Base-by-base conservation (phyloP, 805 yeast species). In the Metschnikowia drakensbergensis region DNA sequence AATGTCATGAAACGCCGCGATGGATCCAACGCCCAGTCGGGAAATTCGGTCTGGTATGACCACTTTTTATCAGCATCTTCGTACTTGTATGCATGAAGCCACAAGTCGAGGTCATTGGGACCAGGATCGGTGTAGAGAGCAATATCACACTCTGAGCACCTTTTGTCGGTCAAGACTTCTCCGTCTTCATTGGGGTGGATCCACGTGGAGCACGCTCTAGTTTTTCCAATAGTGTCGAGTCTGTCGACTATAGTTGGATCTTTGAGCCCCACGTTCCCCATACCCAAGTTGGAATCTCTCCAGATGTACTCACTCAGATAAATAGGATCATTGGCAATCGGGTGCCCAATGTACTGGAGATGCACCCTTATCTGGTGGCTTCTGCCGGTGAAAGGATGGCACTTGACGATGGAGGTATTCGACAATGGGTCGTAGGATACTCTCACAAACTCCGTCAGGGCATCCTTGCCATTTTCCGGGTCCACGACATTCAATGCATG, bases 291-390 rank as follows among this genome's bases (percentile, higher is more conserved):
- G 0, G 75, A 17, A 17, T 32, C 67, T 0, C 98, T 98, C 97
- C 97, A 94, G 0, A 88, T 83, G 13, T 67, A 64, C 11, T 76
- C 79, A 58, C 87, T 88, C 2, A 96, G 85, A 60, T 90, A 92
- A 1, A 91, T 75, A 0, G 97, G 97, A 64, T 92, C 99, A 62
- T 92, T 91, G 3, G 87, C 89, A 40, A 92, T 92, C 0, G 98
- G 97, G 60, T 73, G 78, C 0, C 97, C 97, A n/a, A 94, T 58
- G 55, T 75, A 85, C 66, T 91, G 97, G 48, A 94, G 68, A 69
- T 94, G 99, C 0, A 94, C 96, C 51, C 99, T 73, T 44, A 94
- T 90, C 63, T 92, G 99, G 65, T 92, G 99, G 0, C 97, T 89
- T 61, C 99, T 75, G 0, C 99, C 99, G 0, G 99, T 92, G 13